Evolutionary conservation across 1,284 basidiomycete species (phyloP), one percentile per base, ranked within the genome.

Genomic region (Sanghuangporus baumii): DNA sequence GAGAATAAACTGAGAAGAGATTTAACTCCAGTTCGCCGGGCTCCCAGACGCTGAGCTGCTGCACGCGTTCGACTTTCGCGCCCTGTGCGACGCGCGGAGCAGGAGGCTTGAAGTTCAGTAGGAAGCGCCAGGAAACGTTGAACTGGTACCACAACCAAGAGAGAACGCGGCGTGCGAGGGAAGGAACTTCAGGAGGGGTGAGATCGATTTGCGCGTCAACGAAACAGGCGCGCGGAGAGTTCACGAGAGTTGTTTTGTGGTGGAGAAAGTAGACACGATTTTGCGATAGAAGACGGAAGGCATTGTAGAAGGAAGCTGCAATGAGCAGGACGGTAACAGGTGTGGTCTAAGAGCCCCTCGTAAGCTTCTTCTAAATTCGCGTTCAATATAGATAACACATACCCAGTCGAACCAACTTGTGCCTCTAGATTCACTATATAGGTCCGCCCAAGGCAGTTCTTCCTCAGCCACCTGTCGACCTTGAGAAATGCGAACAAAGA

Each of bases 321-420:
- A 88, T 68, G 46, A 90, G 75, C 23, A 88, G 63, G 54, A 82
- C 70, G 2, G 84, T 81, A 60, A 84, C 74, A 6, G 84, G 85
- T 40, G 84, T 76, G 2, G 87, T 88, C 88, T 90, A 66, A 38
- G 62, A 59, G 43, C 57, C 18, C 9, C 20, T 40, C 23, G 20
- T 54, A 14, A 54, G 31, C 2, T 36, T 18, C 20, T 9, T 18
- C 8, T 14, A 37, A 31, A 8, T 74, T 85, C 16, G 31, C 18
- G 2, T 36, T 16, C 14, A 5, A 36, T 11, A 37, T 18, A 37
- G 34, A 37, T 66, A 20, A 14, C 16, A 51, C 61, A 11, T 57
- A 90, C 90, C 90, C 89, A 92, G 73, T 90, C 85, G 66, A 91
- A 86, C 89, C 89, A 91, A 6, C 84, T 77, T n/a, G 77, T 74